A percentile compares a stretch with the other conserved stretches of the same genome.
Evolutionary conservation across 345 rosid species (phyloP).

Genomic region (Mercurialis annua): DNA sequence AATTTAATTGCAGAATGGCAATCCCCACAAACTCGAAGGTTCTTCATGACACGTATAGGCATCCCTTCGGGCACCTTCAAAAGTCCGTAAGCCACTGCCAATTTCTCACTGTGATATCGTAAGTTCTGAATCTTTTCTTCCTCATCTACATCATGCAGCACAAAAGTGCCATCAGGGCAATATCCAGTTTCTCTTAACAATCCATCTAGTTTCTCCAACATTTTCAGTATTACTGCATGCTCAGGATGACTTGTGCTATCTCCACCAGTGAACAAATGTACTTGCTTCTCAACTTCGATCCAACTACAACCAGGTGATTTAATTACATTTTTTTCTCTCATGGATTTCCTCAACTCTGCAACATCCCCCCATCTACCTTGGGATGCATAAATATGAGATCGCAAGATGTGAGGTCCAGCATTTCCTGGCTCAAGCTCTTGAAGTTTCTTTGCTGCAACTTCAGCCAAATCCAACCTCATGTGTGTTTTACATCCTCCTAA

Average conservation of each 20-base stretch:
- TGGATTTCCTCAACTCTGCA: slow-evolving; percentile 47
- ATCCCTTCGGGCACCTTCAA: slow-evolving; percentile 62
- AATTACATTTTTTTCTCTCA: slow-evolving; percentile 47
- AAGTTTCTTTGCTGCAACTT: slow-evolving; percentile 68
- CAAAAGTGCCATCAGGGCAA: slow-evolving; percentile 69
- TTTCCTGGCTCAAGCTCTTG: slow-evolving; percentile 58
- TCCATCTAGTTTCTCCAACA: slow-evolving; percentile 50
- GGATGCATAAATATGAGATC: slow-evolving; percentile 69
- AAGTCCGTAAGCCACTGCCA: slow-evolving; percentile 83
- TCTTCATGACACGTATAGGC: slow-evolving; percentile 73
- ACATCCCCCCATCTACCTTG: slow-evolving; percentile 63
- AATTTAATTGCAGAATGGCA: slow-evolving; percentile 71
- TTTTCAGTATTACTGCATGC: slow-evolving; percentile 40
- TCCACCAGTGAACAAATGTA: slow-evolving; percentile 69
- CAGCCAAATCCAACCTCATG: slow-evolving; percentile 60
- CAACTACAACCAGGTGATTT: slow-evolving; percentile 85
- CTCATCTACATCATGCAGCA: slow-evolving; percentile 77
- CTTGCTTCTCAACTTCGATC: slow-evolving; percentile 62
- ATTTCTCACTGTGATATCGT: slow-evolving; percentile 65
- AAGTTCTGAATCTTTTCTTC: slow-evolving; percentile 69
- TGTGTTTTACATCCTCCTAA: slow-evolving; percentile 77
- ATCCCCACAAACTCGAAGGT: slow-evolving; percentile 82
- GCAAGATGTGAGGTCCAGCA: slow-evolving; percentile 63
- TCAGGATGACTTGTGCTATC: slow-evolving; percentile 54
- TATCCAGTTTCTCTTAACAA: slow-evolving; percentile 68